Percentiles rank a stretch among this genome's conserved stretches.
Evolutionary conservation across 306 rosid species (phyloP).

Genomic region (Pterocarpus santalinus): DNA sequence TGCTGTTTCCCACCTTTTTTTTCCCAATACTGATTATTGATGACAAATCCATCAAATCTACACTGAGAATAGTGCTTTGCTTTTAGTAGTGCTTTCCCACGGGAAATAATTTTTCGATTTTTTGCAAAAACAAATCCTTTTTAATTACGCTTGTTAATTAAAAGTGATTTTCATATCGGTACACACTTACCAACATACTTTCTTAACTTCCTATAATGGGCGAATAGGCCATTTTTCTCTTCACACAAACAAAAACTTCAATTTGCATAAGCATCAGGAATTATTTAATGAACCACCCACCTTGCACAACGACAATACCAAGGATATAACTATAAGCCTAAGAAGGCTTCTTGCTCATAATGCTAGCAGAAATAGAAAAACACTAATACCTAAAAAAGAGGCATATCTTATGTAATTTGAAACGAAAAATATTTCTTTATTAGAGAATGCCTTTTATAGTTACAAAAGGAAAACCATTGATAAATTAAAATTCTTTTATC

Average conservation of each 20-base stretch:
- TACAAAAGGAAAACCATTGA: not conserved
- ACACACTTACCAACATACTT: not conserved
- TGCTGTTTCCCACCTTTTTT: not conserved
- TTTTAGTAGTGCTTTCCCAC: not conserved
- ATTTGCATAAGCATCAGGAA: not conserved
- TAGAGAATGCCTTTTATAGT: not conserved
- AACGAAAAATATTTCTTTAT: not conserved
- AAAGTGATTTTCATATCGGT: constrained; percentile 37
- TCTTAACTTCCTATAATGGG: not conserved
- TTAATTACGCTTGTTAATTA: not conserved
- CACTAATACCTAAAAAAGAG: not conserved
- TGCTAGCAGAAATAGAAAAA: not conserved
- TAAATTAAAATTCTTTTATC: not conserved
- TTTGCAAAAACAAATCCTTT: not conserved
- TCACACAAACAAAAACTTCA: not conserved
- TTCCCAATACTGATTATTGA: too few relatives aligned
- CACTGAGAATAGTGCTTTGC: not conserved
- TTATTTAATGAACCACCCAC: not conserved
- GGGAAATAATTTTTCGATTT: not conserved
- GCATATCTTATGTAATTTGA: not conserved
- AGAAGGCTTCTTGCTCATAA: not conserved
- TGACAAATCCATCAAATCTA: too few relatives aligned
- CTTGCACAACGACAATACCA: not conserved
- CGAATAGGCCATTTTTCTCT: not conserved
- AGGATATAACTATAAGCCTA: not conserved